phyloP scores from a whole-genome alignment of 2,329 filamentous ascomycete species.

The Xylaria sp. region DNA sequence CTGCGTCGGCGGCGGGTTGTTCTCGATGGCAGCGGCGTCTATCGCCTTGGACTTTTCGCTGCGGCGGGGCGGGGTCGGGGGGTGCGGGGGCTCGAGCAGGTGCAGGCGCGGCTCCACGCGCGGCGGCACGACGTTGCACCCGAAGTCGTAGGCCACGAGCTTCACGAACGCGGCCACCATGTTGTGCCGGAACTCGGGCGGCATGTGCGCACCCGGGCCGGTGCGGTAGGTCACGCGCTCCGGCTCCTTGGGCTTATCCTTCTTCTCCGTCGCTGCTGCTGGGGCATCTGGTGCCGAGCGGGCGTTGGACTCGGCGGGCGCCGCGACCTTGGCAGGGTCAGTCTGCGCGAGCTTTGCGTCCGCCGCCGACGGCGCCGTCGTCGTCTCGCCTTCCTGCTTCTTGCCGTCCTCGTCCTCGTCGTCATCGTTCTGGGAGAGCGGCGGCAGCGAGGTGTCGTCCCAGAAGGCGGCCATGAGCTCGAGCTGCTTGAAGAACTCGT shows the following conservation, averaged over 20 bases:
- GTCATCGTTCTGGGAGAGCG: constrained; percentile 13
- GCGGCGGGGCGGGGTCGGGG: constrained; percentile 4
- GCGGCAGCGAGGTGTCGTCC: constrained; percentile 58
- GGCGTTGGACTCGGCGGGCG: constrained; percentile 22
- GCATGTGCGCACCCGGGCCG: constrained; percentile 57
- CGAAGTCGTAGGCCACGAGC: constrained; percentile 67
- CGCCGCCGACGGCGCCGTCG: constrained; percentile 13
- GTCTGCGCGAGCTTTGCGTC: constrained; percentile 26
- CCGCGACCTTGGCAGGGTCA: constrained; percentile 14
- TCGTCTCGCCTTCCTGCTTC: constrained; percentile 6
- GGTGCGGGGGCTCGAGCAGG: constrained; percentile 41
- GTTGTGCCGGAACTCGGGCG: constrained; percentile 58
- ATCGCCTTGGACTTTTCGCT: too few relatives aligned
- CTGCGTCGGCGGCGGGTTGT: constrained; percentile 37
- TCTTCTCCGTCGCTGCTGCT: too few relatives aligned
- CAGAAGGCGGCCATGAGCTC: constrained; percentile 62
- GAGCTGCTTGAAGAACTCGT: constrained; percentile 67
- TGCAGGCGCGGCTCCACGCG: constrained; percentile 63
- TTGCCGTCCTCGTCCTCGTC: constrained; percentile 8
- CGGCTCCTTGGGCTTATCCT: constrained; percentile 9
- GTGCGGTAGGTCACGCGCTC: constrained; percentile 46
- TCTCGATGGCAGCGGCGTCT: constrained; percentile 1
- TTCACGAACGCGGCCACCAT: constrained; percentile 64
- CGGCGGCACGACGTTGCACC: constrained; percentile 61
- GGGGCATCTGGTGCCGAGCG: constrained; percentile 20